Conservation (phyloP, 2,329 filamentous ascomycete species). For the Alternaria sp. region DNA sequence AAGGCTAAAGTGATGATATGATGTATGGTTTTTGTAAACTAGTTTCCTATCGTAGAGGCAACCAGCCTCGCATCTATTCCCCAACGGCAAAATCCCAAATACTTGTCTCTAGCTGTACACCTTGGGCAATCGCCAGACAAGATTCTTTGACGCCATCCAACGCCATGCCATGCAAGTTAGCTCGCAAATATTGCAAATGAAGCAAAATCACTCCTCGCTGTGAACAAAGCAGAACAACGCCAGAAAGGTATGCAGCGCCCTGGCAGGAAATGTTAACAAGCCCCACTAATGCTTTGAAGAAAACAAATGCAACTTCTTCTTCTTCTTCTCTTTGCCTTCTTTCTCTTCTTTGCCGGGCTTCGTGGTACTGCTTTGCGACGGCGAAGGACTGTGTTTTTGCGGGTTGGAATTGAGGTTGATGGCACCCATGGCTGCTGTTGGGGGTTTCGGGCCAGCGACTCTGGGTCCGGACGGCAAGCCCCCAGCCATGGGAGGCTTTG, state of each 20-base stretch:
- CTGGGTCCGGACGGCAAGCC: constrained; percentile 41
- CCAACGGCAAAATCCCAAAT: not conserved
- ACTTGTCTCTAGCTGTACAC: not conserved
- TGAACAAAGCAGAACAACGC: constrained; percentile 19
- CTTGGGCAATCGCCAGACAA: not conserved
- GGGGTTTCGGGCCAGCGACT: constrained; percentile 36
- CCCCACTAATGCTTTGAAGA: constrained; percentile 37
- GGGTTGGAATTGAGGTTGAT: constrained; percentile 40
- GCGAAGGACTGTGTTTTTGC: constrained; percentile 17
- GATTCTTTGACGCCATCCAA: not conserved
- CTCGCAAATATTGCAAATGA: not conserved
- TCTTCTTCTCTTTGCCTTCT: constrained; percentile 50
- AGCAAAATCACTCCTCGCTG: constrained; percentile 8
- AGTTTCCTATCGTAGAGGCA: not conserved
- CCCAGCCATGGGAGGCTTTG: constrained; percentile 38
- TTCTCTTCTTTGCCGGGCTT: constrained; percentile 33
- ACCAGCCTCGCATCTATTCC: not conserved
- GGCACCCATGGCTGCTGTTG: constrained; percentile 41
- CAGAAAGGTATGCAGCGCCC: constrained; percentile 10
- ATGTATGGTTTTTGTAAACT: not conserved
- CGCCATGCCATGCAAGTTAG: constrained; percentile 13
- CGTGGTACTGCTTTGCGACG: constrained; percentile 20
- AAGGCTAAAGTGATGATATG: not conserved
- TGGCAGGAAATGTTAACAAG: constrained; percentile 4
- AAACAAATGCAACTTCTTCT: constrained; percentile 66